Percentiles rank a stretch among this genome's conserved stretches.
phyloP scores from a whole-genome alignment of 2,329 filamentous ascomycete species.

The Talaromyces verruculosus region DNA sequence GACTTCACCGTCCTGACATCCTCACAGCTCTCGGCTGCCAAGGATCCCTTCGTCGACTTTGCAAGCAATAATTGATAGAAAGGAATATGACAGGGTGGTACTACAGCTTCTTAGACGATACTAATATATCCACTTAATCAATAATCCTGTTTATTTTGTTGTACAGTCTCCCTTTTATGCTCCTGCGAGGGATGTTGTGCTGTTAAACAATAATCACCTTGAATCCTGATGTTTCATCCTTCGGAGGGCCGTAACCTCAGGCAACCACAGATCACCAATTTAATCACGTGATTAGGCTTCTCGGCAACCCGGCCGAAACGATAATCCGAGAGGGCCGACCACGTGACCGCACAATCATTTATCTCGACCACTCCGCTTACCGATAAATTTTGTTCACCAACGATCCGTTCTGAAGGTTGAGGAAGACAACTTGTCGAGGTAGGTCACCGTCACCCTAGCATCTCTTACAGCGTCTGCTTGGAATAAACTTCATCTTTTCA shows the following conservation, averaged over 20 bases:
- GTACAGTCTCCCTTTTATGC: background rate
- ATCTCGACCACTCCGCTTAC: constrained; percentile 31
- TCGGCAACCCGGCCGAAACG: background rate
- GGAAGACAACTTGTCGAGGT: constrained; percentile 64
- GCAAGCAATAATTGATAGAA: constrained; percentile 11
- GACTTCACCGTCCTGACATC: constrained; percentile 2
- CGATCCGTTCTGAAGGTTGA: constrained; percentile 54
- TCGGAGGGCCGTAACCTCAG: background rate
- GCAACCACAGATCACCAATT: background rate
- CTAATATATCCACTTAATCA: background rate
- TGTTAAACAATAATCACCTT: background rate
- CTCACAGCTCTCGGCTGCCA: background rate
- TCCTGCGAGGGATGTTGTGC: constrained; percentile 9
- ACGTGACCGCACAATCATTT: constrained; percentile 46
- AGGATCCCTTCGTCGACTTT: background rate
- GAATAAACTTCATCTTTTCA: background rate
- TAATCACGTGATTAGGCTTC: background rate
- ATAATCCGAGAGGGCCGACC: constrained; percentile 4
- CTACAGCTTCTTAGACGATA: background rate
- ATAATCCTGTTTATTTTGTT: constrained; percentile 1
- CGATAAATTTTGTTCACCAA: constrained; percentile 21
- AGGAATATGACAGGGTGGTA: background rate
- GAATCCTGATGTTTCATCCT: background rate
- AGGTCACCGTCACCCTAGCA: constrained; percentile 29
- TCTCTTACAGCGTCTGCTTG: too few relatives aligned